Percentiles rank a stretch among this genome's conserved stretches.
phyloP scores from a whole-genome alignment of 73 alveolate genomes.

The Paramecium biaurelia region DNA sequence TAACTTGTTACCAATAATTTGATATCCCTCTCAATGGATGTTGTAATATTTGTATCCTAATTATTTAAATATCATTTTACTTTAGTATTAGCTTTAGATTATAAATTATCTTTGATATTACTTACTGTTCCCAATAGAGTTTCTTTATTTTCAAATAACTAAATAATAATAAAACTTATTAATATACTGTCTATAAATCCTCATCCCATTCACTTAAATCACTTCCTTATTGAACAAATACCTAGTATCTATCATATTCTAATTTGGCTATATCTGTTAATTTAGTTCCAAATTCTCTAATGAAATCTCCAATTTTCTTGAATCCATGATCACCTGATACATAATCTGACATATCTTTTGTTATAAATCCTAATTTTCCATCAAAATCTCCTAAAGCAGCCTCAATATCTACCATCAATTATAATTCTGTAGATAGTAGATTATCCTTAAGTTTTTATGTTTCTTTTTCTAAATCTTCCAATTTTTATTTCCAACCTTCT shows the following conservation, averaged over 20 bases:
- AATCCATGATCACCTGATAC: slow-evolving; percentile 54
- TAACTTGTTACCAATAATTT: not conserved
- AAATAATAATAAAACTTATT: not conserved
- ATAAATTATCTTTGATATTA: slow-evolving; percentile 22
- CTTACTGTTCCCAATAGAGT: not conserved
- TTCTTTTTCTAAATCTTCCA: not conserved
- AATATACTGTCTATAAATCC: not conserved
- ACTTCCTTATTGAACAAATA: not conserved
- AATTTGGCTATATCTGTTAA: slow-evolving; percentile 24
- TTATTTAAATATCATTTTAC: not conserved
- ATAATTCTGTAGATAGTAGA: not conserved
- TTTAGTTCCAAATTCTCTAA: slow-evolving; percentile 43
- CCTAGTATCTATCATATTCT: slow-evolving; percentile 3
- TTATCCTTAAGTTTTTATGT: not conserved
- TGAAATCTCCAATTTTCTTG: not conserved
- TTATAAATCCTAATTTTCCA: not conserved
- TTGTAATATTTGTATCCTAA: not conserved
- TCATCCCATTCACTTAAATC: slow-evolving; percentile 51
- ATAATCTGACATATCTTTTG: slow-evolving; percentile 26
- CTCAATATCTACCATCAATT: slow-evolving; percentile 30
- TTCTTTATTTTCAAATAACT: slow-evolving; percentile 54
- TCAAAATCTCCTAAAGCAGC: slow-evolving; percentile 11
- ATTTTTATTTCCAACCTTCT: not conserved
- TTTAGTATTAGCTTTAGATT: not conserved
- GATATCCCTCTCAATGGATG: not conserved